Evolutionary conservation across 345 rosid genomes (phyloP), one percentile per base, ranked within the genome.

Genomic region (Euphorbia lathyris): DNA sequence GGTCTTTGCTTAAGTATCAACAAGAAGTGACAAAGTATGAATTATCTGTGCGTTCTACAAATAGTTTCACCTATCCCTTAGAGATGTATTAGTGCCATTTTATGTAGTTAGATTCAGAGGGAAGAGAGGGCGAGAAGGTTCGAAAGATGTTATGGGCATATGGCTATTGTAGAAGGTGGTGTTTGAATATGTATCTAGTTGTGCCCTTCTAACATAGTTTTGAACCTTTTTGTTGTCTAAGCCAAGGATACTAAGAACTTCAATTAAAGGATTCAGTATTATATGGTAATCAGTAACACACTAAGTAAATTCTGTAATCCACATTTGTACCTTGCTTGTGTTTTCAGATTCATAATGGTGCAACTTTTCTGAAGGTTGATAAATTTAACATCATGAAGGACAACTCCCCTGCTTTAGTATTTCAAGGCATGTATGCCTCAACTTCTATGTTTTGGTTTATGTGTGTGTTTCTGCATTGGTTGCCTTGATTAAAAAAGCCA

Each of bases 341-440:
- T 56, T 68, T 72, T 79, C 82, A 94, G 98, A 76, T 87, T 57
- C 93, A 82, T 20, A 84, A 90, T 67, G 96, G 97, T 73, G 96
- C 98, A 25, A 91, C 97, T 9, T 84, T 86, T 75, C 85, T 94
- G 52, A 90, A 88, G 84, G 83, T 95, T 60, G 97, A 95, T 86
- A 95, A 88, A 83, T 62, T 95, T 26, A 74, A 86, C 73, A 51
- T 86, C 64, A 72, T 58, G 72, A 88, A 88, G 85, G 97, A 92
- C 79, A 84, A 77, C 51, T 87, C 97, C 56, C 99, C 97, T 14
- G 96, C 97, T 72, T 77, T 95, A 71, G 81, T 88, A 71, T 84
- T 95, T 77, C 86, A 76, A 84, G 98, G 98, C 78, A 74, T 76
- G 48, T 55, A 25, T 67, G 40, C 48, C 32, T 62, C 25, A 34